These are phyloP conservation scores for bread wheat (Triticum aestivum) DNA, from an alignment of 176 grass and related monocot species.

Conservation along the genomic window IWGSC_CS_RefSeq_v2.1 NC_057804.1:659574127-659574626, in stretches of 20 bases:
- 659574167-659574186: rapidly evolving
- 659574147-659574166: conserved; percentile 34
- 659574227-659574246: background rate
- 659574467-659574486: too few species aligned
- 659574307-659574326: background rate
- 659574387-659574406: background rate
- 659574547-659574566: too few species aligned
- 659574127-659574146: conserved; percentile 51
- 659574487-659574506: too few species aligned
- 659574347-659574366: conserved; percentile 2
- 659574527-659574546: too few species aligned
- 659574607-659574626: too few species aligned
- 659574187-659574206: background rate
- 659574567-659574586: too few species aligned
- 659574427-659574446: background rate
- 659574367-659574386: background rate
- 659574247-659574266: background rate
- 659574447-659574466: background rate
- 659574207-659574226: background rate
- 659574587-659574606: too few species aligned
- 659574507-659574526: too few species aligned
- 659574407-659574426: background rate
- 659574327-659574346: conserved; percentile 42
- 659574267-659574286: background rate
- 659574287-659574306: background rate